phyloP scores from a whole-genome alignment of 345 rosid genomes.

The Syzygium grande region DNA sequence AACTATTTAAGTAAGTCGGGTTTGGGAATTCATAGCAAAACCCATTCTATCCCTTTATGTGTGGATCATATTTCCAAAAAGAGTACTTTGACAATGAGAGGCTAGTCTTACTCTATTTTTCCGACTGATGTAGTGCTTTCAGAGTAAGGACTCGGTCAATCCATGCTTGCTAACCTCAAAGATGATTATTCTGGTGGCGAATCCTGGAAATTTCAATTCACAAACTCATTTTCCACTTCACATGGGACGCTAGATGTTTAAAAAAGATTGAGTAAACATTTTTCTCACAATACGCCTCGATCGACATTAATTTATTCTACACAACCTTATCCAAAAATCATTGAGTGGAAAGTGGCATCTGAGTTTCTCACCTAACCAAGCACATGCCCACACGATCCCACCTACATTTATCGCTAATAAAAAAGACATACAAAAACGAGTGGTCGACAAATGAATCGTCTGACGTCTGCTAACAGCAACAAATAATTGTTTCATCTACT shows the following conservation, averaged over 20 bases:
- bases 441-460: too few relatives aligned
- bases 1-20: not conserved
- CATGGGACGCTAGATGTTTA: not conserved
- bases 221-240: not conserved
- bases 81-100: not conserved
- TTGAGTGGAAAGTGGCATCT: not conserved
- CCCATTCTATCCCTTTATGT: not conserved
- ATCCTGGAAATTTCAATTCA: not conserved
- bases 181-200: not conserved
- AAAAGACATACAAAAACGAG: too few relatives aligned
- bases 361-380: not conserved
- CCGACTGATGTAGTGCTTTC: not conserved
- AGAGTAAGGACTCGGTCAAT: not conserved
- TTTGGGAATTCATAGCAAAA: not conserved
- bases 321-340: not conserved
- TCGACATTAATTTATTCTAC: not conserved
- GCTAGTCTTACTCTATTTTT: not conserved
- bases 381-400: rapidly evolving
- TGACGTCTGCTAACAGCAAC: too few relatives aligned
- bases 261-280: not conserved
- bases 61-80: too few relatives aligned
- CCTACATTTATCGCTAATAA: not conserved
- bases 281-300: not conserved
- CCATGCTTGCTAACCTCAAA: not conserved
- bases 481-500: too few relatives aligned